A percentile compares a stretch with the other conserved stretches of the same genome.
Conservation (phyloP, 2,329 filamentous ascomycete genomes). For the Colletotrichum sp. region DNA sequence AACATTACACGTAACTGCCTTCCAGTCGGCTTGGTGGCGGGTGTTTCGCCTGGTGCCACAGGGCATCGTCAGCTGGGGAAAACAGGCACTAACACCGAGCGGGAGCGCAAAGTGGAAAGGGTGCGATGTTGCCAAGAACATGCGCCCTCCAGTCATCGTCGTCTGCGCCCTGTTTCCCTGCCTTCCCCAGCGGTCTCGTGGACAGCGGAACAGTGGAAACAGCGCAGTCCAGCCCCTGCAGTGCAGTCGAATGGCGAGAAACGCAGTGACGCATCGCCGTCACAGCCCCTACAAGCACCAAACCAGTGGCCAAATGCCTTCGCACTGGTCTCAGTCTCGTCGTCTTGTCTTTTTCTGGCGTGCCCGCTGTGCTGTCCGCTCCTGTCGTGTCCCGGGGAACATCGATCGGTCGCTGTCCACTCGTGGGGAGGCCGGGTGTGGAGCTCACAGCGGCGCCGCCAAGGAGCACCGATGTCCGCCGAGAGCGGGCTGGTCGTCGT, state of each 20-base stretch:
- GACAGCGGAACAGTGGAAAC: not conserved
- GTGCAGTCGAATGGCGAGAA: not conserved
- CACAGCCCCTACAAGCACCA: slow-evolving; percentile 4
- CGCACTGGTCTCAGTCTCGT: not conserved
- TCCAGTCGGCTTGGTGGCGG: not conserved
- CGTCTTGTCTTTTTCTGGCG: not conserved
- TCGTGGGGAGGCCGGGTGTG: slow-evolving; percentile 4
- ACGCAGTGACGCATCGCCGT: not conserved
- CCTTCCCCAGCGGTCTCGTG: slow-evolving; percentile 1
- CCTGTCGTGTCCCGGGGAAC: not conserved
- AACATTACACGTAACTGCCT: not conserved
- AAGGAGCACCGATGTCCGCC: slow-evolving; percentile 17
- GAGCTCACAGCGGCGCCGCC: slow-evolving; percentile 16
- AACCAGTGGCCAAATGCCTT: not conserved
- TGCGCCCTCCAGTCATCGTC: not conserved
- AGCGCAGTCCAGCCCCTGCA: not conserved
- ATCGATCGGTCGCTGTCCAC: not conserved
- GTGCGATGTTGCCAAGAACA: not conserved
- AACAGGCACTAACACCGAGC: not conserved
- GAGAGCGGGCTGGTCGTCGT: slow-evolving; percentile 19
- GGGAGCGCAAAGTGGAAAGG: not conserved
- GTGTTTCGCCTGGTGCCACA: not conserved
- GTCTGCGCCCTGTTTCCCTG: not conserved
- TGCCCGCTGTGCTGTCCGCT: not conserved
- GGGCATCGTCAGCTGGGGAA: not conserved